Base-by-base conservation (phyloP, 345 rosid species). In the Eucalyptus marginata region DNA sequence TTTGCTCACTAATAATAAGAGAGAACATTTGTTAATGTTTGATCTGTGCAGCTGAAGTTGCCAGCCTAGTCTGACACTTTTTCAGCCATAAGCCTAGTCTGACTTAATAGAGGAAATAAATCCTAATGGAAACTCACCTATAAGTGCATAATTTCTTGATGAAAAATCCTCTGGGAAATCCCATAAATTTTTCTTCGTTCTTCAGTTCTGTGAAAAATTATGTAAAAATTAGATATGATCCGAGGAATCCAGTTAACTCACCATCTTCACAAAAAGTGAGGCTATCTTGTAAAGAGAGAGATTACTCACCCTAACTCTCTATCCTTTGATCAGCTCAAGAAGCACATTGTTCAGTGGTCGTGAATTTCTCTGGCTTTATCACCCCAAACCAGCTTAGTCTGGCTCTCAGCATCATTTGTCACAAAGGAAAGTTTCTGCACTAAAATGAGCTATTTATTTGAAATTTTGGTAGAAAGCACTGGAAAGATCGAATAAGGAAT, bases 381-480 rank as follows among this genome's bases (percentile, higher is more conserved):
- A 50, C 92, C 93, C 98, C 99, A 97, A 56, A 98, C 95, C 76
- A 98, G 94, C 94, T 92, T 95, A 49, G 98, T 94, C 92, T 96
- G 99, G 88, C 93, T 90, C 90, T 95, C 96, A 89, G 88, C 91
- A 89, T 92, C 96, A 87, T 90, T 93, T 87, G 36, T 91, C 76
- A 93, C 91, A 87, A 90, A 97, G 86, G 98, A 93, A 85, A 97
- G 93, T 88, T 93, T 92, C 98, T 98, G 95, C 88, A 95, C 76
- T 47, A 86, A 84, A 91, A 49, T 49, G 88, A 81, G 46, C 58
- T 47, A n/a, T 49, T 49, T 49, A 86, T 52, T 62, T 58, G 14
- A 43, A 43, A 86, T 58, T 29, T 29, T 36, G 31, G 49, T 29
- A 50, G 44, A 24, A 86, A 49, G 68, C 22, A 29, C 8, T 13